These are phyloP conservation scores for Setaria italica DNA, from an alignment of 202 grass and related monocot genomes.

Conservation along the genomic window DNA sequence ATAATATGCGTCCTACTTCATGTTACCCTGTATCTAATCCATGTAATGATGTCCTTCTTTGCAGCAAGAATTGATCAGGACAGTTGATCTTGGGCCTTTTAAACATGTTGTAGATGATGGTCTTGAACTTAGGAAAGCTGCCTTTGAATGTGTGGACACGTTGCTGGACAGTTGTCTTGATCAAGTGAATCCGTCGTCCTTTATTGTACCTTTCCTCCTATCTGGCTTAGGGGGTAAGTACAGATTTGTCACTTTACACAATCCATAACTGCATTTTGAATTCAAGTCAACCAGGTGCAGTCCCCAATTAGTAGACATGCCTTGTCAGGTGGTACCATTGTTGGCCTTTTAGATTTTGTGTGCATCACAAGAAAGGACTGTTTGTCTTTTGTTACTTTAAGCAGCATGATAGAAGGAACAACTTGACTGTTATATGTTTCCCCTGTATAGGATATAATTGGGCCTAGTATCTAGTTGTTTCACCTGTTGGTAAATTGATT, in stretches of 20 bases:
- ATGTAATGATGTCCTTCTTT: constrained; percentile 40
- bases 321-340: not conserved
- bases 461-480: too few relatives aligned
- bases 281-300: not conserved
- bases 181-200: constrained; percentile 90
- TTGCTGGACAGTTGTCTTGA: constrained; percentile 96
- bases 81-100: constrained; percentile 97
- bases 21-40: constrained; percentile 18
- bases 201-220: constrained; percentile 92
- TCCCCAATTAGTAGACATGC: not conserved
- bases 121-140: constrained; percentile 98
- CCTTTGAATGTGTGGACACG: constrained; percentile 97
- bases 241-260: not conserved
- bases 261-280: not conserved
- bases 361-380: not conserved
- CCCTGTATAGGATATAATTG: too few relatives aligned
- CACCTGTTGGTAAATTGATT: not conserved
- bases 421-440: not conserved
- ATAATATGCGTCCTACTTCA: constrained; percentile 1
- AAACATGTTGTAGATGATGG: constrained; percentile 98
- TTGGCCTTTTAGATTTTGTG: not conserved
- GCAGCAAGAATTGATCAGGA: constrained; percentile 96
- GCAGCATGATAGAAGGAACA: not conserved
- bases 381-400: not conserved
- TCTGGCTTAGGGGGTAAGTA: constrained; percentile 93